These are phyloP conservation scores for Glycine soja DNA, from an alignment of 306 rosid genomes.

Conservation along the genomic window DNA sequence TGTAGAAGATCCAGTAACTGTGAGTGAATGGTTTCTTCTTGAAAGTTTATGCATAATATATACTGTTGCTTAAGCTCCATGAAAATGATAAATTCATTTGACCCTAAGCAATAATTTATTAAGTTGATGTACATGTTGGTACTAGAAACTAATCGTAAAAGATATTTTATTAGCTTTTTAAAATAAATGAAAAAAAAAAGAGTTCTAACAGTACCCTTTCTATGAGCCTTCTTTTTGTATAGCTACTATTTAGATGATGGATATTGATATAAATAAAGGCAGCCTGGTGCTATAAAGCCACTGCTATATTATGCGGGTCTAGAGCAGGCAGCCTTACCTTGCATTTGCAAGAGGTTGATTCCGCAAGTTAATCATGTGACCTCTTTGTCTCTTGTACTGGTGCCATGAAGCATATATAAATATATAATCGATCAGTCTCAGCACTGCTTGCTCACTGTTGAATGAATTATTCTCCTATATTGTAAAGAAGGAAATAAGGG, in stretches of 20 bases:
- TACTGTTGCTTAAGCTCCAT: background rate
- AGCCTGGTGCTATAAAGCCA: background rate
- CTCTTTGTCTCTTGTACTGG: background rate
- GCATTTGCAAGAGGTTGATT: background rate
- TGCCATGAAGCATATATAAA: background rate
- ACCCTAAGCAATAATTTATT: background rate
- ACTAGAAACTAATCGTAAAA: background rate
- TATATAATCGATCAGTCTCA: background rate
- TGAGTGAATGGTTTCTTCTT: constrained; percentile 9
- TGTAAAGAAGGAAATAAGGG: background rate
- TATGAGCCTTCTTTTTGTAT: background rate
- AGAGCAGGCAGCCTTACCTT: background rate
- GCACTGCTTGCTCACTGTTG: background rate
- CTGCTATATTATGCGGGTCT: constrained; percentile 11
- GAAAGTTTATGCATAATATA: background rate
- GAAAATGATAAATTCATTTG: background rate
- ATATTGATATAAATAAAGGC: background rate
- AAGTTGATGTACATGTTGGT: background rate
- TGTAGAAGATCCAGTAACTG: background rate
- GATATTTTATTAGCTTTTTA: background rate
- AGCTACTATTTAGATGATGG: constrained; percentile 7
- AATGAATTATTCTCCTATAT: background rate
- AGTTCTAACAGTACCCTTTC: background rate
- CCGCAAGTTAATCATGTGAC: background rate
- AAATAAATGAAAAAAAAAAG: background rate